Evolutionary conservation across 2,329 filamentous ascomycete species (phyloP).

Genomic region (Amesomyces nigricolor): DNA sequence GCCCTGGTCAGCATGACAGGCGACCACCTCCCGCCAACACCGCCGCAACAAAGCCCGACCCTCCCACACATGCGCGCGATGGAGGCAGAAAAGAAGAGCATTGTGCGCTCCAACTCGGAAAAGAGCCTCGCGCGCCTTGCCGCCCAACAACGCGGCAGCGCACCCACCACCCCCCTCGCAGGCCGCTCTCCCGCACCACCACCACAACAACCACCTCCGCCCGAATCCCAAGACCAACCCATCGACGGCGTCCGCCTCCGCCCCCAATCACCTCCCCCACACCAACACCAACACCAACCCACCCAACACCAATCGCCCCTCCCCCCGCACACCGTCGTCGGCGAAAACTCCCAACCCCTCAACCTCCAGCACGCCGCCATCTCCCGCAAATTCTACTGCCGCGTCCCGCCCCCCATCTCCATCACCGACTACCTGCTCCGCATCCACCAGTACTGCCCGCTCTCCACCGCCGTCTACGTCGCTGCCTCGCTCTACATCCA

Average conservation of each 20-base stretch:
- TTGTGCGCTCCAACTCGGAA: constrained; percentile 53
- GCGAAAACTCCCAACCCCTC: constrained; percentile 66
- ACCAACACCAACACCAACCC: constrained; percentile 22
- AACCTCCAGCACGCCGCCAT: constrained; percentile 78
- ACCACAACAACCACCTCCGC: not conserved
- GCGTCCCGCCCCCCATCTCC: constrained; percentile 74
- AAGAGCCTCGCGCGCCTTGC: constrained; percentile 43
- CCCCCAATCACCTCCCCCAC: constrained; percentile 10
- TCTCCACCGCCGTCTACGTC: constrained; percentile 90
- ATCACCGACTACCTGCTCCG: constrained; percentile 80
- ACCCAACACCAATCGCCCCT: constrained; percentile 27
- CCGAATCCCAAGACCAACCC: constrained; percentile 26
- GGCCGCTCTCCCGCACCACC: constrained; percentile 10
- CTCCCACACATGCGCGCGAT: constrained; percentile 61
- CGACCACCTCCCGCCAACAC: constrained; percentile 70
- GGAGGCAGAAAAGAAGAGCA: constrained; percentile 56
- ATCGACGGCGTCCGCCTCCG: constrained; percentile 53
- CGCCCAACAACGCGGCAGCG: constrained; percentile 35
- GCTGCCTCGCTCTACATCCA: constrained; percentile 85
- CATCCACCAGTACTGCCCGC: constrained; percentile 85
- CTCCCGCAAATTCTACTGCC: constrained; percentile 89
- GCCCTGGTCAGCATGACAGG: constrained; percentile 66
- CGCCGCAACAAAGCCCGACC: constrained; percentile 57
- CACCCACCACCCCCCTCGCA: constrained; percentile 25
- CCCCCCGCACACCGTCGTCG: constrained; percentile 55